phyloP scores from a whole-genome alignment of 768 basidiomycete species.

The Tulasnella sp. region DNA sequence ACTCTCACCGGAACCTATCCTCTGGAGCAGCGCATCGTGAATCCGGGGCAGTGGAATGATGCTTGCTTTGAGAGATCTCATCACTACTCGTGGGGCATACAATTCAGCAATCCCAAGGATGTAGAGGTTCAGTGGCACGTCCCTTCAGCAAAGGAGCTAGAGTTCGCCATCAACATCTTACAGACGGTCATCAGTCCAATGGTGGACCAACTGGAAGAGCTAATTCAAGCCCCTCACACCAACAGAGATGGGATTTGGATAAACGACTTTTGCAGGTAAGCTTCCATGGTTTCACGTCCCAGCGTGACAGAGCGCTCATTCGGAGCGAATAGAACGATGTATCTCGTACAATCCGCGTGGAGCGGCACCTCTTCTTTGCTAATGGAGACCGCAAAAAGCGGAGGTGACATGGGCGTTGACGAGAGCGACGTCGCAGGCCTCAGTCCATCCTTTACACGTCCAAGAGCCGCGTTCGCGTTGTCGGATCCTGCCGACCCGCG shows the following conservation, averaged over 20 bases:
- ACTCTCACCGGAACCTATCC: constrained; percentile 70
- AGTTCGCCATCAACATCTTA: constrained; percentile 68
- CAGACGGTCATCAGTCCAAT: constrained; percentile 54
- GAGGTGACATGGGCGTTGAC: constrained; percentile 44
- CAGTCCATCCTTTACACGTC: constrained; percentile 49
- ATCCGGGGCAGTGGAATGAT: constrained; percentile 67
- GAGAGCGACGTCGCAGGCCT: constrained; percentile 61
- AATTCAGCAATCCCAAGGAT: constrained; percentile 59
- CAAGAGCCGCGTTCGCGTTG: constrained; percentile 64
- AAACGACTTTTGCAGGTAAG: constrained; percentile 77
- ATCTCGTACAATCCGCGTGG: constrained; percentile 65
- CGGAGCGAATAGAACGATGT: constrained; percentile 48
- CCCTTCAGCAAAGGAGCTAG: constrained; percentile 58
- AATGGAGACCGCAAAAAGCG: constrained; percentile 40
- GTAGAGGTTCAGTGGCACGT: constrained; percentile 84
- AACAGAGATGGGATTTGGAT: constrained; percentile 56
- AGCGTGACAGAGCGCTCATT: not conserved
- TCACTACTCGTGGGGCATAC: constrained; percentile 64
- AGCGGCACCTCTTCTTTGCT: constrained; percentile 61
- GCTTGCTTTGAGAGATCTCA: constrained; percentile 54
- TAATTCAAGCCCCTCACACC: constrained; percentile 40
- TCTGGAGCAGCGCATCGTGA: constrained; percentile 66
- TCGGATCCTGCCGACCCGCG: constrained; percentile 61
- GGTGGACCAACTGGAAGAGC: constrained; percentile 50
- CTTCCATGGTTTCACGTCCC: constrained; percentile 13